phyloP scores from a whole-genome alignment of 2,329 filamentous ascomycete genomes.

The Lecanicillium sp. region DNA sequence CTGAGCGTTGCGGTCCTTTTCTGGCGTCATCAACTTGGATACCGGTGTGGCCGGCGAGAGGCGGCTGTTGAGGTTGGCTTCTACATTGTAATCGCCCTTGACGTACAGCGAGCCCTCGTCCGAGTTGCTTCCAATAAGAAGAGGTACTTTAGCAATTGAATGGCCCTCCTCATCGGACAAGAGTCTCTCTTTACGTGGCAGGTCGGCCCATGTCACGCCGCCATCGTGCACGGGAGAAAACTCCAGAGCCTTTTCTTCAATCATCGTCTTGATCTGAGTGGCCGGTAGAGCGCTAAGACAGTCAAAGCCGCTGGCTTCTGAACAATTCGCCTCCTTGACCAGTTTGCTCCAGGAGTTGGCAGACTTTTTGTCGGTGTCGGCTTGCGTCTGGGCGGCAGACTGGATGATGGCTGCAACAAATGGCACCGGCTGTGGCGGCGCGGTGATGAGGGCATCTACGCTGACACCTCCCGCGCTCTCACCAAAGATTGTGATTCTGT shows the following conservation, averaged over 20 bases:
- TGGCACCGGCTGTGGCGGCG: constrained; percentile 18
- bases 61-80: background rate
- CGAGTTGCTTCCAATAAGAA: constrained; percentile 6
- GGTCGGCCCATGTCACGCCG: background rate
- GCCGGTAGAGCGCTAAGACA: constrained; percentile 18
- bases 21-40: too few relatives aligned
- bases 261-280: constrained; percentile 9
- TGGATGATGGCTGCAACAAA: constrained; percentile 20
- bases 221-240: constrained; percentile 14
- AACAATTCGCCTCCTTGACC: constrained; percentile 13
- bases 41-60: too few relatives aligned
- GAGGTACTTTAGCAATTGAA: constrained; percentile 8
- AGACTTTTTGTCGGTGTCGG: too few relatives aligned
- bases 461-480: constrained; percentile 47
- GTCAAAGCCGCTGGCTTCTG: constrained; percentile 5
- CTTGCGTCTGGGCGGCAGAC: constrained; percentile 9
- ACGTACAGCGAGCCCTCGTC: constrained; percentile 2
- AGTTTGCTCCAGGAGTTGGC: too few relatives aligned
- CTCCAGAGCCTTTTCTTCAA: constrained; percentile 12
- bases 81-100: background rate
- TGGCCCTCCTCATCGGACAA: constrained; percentile 12
- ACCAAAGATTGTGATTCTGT: constrained; percentile 53
- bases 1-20: background rate
- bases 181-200: background rate
- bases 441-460: constrained; percentile 25